Evolutionary conservation across 163 green algal species (phyloP), one percentile per base, ranked within the genome.

Genomic region (Chlamydomonas reinhardtii): DNA sequence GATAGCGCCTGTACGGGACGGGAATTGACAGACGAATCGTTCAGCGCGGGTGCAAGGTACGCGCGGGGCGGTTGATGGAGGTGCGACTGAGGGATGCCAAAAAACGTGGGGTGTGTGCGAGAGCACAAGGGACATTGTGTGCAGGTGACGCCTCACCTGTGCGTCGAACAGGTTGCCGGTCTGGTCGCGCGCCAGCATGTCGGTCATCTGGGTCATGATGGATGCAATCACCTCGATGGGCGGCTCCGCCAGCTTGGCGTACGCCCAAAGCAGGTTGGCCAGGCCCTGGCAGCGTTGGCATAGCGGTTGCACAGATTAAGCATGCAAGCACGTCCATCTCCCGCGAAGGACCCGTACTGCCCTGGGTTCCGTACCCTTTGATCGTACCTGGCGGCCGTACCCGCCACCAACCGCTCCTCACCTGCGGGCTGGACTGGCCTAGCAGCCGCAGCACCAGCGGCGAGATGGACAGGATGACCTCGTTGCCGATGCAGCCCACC

Each of bases 261-360:
- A 93, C 0, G 85, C 84, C 92, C 92, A 94, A 39, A 94, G 84
- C 73, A 94, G 86, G 83, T 94, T 94, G n/a, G 92, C 92, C 25
- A 94, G 75, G 66, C 92, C 92, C 92, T 94, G 83, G n/a, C n/a
- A n/a, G n/a, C n/a, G n/a, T n/a, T n/a, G n/a, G n/a, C n/a, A n/a
- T n/a, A n/a, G n/a, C n/a, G n/a, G n/a, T n/a, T n/a, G n/a, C n/a
- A n/a, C n/a, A n/a, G n/a, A n/a, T n/a, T n/a, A n/a, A n/a, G n/a
- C n/a, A n/a, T n/a, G n/a, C n/a, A n/a, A n/a, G n/a, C n/a, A n/a
- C n/a, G n/a, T n/a, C n/a, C n/a, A n/a, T n/a, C n/a, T n/a, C n/a
- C n/a, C n/a, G n/a, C n/a, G n/a, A n/a, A n/a, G n/a, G n/a, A n/a
- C n/a, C n/a, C n/a, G n/a, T n/a, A n/a, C n/a, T n/a, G n/a, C n/a